A percentile compares a stretch with the other conserved stretches of the same genome.
phyloP scores from a whole-genome alignment of 1,284 basidiomycete species.

The Neolentinus lepideus region DNA sequence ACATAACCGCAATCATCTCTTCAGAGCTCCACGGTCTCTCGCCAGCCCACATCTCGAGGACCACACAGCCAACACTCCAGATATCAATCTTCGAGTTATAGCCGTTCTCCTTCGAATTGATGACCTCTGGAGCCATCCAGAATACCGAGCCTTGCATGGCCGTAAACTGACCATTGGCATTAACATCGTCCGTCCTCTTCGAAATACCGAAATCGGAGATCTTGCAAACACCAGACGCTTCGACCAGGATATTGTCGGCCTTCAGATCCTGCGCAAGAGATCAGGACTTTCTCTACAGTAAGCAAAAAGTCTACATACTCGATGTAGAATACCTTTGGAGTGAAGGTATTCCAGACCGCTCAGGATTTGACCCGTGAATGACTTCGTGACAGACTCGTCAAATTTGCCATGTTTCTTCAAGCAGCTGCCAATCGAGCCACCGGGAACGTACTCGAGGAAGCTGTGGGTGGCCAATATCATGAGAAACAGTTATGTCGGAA shows the following conservation, averaged over 20 bases:
- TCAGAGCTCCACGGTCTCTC: constrained; percentile 89
- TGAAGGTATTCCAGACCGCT: constrained; percentile 93
- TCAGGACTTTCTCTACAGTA: constrained; percentile 1
- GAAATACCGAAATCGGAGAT: constrained; percentile 99
- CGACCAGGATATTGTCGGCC: constrained; percentile 97
- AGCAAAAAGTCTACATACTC: constrained; percentile 42
- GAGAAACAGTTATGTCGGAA: too few relatives aligned
- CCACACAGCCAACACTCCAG: constrained; percentile 96
- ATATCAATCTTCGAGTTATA: constrained; percentile 98
- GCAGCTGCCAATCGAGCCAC: constrained; percentile 92
- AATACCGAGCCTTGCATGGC: constrained; percentile 97
- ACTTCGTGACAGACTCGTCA: constrained; percentile 88
- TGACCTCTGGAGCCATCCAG: constrained; percentile 99
- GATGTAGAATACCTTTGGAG: constrained; percentile 85
- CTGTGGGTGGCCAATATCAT: too few relatives aligned
- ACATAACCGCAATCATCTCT: constrained; percentile 89
- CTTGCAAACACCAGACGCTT: constrained; percentile 90
- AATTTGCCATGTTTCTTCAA: constrained; percentile 91
- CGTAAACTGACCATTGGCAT: constrained; percentile 75
- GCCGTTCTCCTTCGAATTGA: constrained; percentile 75
- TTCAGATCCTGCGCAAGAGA: constrained; percentile 73
- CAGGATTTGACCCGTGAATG: constrained; percentile 90
- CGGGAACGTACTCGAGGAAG: constrained; percentile 97
- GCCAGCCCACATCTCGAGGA: constrained; percentile 98
- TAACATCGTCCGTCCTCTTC: constrained; percentile 83